These are phyloP conservation scores for Tanacetum coccineum DNA, from an alignment of 129 eudicot species.

Conservation along the genomic window DNA sequence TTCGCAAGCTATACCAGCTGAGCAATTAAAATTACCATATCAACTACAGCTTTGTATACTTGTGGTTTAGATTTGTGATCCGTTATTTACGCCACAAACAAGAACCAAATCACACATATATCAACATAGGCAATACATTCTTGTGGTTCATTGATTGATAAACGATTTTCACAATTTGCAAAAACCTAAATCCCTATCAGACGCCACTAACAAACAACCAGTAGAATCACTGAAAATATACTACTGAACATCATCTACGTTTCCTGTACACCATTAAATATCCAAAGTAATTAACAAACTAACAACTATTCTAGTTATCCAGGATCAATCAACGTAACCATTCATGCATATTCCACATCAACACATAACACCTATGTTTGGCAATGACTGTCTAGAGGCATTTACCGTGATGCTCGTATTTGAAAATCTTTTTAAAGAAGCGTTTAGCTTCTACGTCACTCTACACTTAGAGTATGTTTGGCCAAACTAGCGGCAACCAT, in stretches of 20 bases:
- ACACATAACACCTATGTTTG: background rate
- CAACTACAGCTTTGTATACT: no score
- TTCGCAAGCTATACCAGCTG: no score
- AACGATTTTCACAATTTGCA: background rate
- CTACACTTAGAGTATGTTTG: no score
- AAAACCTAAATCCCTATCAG: background rate
- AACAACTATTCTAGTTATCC: background rate
- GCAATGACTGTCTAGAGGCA: no score
- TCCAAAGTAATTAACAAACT: background rate
- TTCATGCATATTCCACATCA: slow-evolving; percentile 2
- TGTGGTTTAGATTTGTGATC: no score
- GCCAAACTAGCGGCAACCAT: no score
- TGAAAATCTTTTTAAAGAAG: no score
- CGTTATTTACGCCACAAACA: no score
- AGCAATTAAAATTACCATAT: no score
- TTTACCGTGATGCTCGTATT: no score
- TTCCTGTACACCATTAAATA: background rate
- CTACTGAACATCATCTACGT: no score
- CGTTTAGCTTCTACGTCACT: no score
- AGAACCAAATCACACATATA: background rate
- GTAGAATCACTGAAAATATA: background rate
- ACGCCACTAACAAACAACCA: background rate
- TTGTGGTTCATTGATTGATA: background rate
- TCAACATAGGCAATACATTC: background rate
- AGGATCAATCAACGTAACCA: background rate